A percentile compares a stretch with the other conserved stretches of the same genome.
These are phyloP conservation scores for Trichosporon sp. DNA, from an alignment of 1,284 basidiomycete species.

Conservation along the genomic window DNA sequence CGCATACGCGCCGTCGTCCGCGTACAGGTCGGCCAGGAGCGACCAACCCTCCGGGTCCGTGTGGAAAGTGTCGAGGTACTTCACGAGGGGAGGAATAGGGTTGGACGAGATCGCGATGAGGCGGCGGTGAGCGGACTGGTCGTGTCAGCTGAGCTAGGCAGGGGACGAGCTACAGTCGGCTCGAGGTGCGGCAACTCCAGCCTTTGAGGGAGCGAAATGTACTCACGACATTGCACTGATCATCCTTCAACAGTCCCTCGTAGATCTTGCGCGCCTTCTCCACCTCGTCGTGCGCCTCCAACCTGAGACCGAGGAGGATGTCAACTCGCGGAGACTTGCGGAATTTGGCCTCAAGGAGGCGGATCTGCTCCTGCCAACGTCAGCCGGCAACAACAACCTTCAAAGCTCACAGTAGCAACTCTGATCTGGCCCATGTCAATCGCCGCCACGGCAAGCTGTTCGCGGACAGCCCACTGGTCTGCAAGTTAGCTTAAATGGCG, in stretches of 20 bases:
- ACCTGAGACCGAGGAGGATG: constrained; percentile 78
- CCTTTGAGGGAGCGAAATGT: not conserved
- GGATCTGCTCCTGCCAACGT: constrained; percentile 65
- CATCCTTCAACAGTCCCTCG: constrained; percentile 67
- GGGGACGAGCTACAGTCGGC: not conserved
- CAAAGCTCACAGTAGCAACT: constrained; percentile 73
- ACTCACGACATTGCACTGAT: constrained; percentile 76
- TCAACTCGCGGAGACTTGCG: constrained; percentile 79
- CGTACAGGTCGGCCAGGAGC: constrained; percentile 87
- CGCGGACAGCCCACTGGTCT: constrained; percentile 80
- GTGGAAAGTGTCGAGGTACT: constrained; percentile 89
- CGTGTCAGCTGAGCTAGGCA: not conserved
- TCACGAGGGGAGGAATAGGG: constrained; percentile 60
- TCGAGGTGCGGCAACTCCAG: not conserved
- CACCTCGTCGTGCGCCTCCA: constrained; percentile 68
- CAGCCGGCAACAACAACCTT: not conserved
- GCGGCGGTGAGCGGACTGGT: constrained; percentile 78
- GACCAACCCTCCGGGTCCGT: constrained; percentile 90
- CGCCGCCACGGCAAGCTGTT: constrained; percentile 84
- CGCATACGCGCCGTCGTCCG: constrained; percentile 70
- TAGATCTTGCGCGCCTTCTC: constrained; percentile 60
- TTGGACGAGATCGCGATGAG: constrained; percentile 66
- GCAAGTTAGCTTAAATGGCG: constrained; percentile 18
- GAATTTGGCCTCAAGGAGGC: constrained; percentile 70
- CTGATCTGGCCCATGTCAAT: constrained; percentile 77